These are phyloP conservation scores for Mycena crocata DNA, from an alignment of 768 basidiomycete genomes.

Conservation along the genomic window DNA sequence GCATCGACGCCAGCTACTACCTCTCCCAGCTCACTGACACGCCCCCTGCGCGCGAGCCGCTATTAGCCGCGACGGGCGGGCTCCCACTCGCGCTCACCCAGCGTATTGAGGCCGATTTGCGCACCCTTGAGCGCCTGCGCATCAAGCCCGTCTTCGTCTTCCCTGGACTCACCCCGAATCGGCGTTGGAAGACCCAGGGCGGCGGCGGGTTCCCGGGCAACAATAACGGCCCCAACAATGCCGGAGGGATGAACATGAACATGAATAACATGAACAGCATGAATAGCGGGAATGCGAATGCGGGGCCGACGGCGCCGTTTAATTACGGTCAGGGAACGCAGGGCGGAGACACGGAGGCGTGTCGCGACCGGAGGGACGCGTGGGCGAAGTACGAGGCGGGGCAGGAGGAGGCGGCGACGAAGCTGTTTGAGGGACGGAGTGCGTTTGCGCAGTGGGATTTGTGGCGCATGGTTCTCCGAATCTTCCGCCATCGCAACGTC, in stretches of 20 bases:
- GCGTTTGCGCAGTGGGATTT: conserved; percentile 88
- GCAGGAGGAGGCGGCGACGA: conserved; percentile 89
- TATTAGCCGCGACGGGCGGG: conserved; percentile 95
- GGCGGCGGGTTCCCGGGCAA: neutral
- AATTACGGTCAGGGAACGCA: neutral
- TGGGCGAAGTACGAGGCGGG: conserved; percentile 96
- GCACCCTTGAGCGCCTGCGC: conserved; percentile 86
- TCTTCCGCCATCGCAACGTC: conserved; percentile 94
- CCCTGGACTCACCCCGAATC: conserved; percentile 85
- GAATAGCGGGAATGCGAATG: neutral
- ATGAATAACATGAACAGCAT: neutral
- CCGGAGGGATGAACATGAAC: neutral
- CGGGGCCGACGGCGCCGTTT: neutral
- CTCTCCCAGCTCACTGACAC: conserved; percentile 81
- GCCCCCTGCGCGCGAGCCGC: conserved; percentile 85
- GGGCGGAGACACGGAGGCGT: conserved; percentile 64
- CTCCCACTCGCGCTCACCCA: conserved; percentile 88
- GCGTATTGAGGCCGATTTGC: conserved; percentile 92
- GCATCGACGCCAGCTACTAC: conserved; percentile 96
- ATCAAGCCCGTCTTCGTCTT: conserved; percentile 99
- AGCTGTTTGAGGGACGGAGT: conserved; percentile 82
- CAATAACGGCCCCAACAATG: neutral
- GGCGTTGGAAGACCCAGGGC: conserved; percentile 72
- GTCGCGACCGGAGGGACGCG: conserved; percentile 82
- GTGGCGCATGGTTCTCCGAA: conserved; percentile 92